Base-by-base conservation (phyloP, 2,329 filamentous ascomycete genomes). In the Sporothrix phasma region DNA sequence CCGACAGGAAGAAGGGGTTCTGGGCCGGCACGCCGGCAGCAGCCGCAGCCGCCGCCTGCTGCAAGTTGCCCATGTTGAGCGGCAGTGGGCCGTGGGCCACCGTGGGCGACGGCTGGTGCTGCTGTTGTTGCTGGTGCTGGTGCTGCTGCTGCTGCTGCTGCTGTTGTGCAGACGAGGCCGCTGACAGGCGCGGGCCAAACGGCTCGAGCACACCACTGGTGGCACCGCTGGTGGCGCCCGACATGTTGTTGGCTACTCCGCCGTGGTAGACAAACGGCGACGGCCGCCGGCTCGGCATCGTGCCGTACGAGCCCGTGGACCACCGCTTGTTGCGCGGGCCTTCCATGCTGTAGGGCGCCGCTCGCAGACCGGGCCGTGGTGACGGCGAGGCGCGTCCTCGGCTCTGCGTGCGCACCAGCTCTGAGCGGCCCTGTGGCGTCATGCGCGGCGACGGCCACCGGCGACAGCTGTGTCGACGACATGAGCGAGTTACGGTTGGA, bases 301-400 rank as follows among this genome's bases (percentile, higher is more conserved):
- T 81, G 22, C 81, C 85, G 66, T 87, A 90, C 3, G 87, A 89
- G 15, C 88, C 88, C 3, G 88, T 91, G 22, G 88, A 91, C 88
- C 88, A 92, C 68, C 88, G 81, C 78, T 91, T 90, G 72, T 81
- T 85, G 67, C 87, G 82, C 53, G 79, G 80, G 61, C 80, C 82
- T 53, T 90, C 88, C 60, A 90, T 80, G 60, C 78, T 86, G 75
- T 91, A 91, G 0, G 88, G 88, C 19, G 85, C 86, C 46, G 87
- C 84, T 66, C 88, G 83, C 71, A 87, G 80, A 63, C 81, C 85
- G 37, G 84, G 85, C 51, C 88, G 82, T 24, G 88, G 87, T 37
- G 88, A 89, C 43, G 88, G 87, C 53, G 88, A 90, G 13, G 87
- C 86, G 46, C 87, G 82, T 24, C 87, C 86, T 61, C 88, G 84